Base-by-base conservation (phyloP, 441 rosid genomes). In the Corymbia calophylla region DNA sequence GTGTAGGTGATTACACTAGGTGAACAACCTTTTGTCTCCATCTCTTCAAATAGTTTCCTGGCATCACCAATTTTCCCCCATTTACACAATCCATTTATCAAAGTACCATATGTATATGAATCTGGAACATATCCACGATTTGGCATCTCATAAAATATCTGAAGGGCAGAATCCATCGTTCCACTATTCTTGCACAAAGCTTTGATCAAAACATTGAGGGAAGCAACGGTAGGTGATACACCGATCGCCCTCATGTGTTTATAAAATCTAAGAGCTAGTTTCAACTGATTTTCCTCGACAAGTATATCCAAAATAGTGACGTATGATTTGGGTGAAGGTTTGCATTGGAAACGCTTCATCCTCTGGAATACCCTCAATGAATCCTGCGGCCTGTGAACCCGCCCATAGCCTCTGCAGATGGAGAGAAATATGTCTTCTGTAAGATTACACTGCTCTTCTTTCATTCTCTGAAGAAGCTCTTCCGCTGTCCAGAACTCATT, bases 201-300 rank as follows among this genome's bases (percentile, higher is more conserved):
- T 94, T 98, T 97, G 77, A 98, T 97, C 95, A 97, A 93, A 90
- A 98, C 93, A 93, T 97, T 97, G 86, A 97, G 98, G 88, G 99
- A 94, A 15, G 95, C 93, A 87, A 95, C 96, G 55, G 91, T 91
- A 31, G 96, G 94, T 51, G 93, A 94, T 89, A 95, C 58, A 31
- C 98, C 96, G 88, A 90, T 94, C 90, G 93, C 94, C 88, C 93
- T 95, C 98, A 97, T 97, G 87, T 92, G 90, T 93, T 89, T 91
- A 89, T 96, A 97, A 93, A 96, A 96, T 92, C 93, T 93, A 91
- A 95, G 92, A 0, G 98, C 97, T 88, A 93, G 23, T 81, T 94
- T 94, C 66, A 95, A 92, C 89, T 94, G 99, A 91, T 94, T 96
- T 93, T 96, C 99, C 89, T 95, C 98, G 6, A 96, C 99, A 17